Evolutionary conservation across 495 filamentous ascomycete genomes (phyloP).

Genomic region (Aspergillus campestris): DNA sequence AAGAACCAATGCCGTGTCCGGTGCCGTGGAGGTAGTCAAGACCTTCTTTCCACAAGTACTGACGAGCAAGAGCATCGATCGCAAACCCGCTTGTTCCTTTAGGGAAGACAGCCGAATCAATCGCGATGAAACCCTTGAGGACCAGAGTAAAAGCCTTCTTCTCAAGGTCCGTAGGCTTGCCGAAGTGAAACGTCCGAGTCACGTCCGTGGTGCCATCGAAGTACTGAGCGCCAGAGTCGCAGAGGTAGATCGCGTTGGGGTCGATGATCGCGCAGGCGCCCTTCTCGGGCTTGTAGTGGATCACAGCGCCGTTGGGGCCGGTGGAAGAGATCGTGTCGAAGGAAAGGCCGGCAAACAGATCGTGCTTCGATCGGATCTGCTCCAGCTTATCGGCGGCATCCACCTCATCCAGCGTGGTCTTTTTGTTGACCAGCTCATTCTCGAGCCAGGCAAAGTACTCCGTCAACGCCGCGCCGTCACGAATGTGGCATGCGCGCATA

Average conservation of each 20-base stretch:
- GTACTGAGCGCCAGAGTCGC: constrained; percentile 94
- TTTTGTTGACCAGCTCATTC: constrained; percentile 68
- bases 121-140: constrained; percentile 87
- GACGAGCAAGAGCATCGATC: constrained; percentile 79
- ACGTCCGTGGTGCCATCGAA: constrained; percentile 95
- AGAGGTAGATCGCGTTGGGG: constrained; percentile 82
- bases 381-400: constrained; percentile 87
- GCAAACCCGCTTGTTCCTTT: constrained; percentile 93
- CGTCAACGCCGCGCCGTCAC: constrained; percentile 85
- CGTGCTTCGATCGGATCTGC: constrained; percentile 66
- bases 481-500: constrained; percentile 88
- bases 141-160: constrained; percentile 91
- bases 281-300: constrained; percentile 91
- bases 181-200: constrained; percentile 90
- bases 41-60: constrained; percentile 86
- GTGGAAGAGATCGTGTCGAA: constrained; percentile 96
- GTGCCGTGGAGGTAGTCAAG: constrained; percentile 96
- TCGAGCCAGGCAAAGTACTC: constrained; percentile 98
- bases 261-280: constrained; percentile 80
- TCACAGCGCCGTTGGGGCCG: constrained; percentile 89
- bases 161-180: constrained; percentile 75
- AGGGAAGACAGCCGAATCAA: constrained; percentile 84
- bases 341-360: constrained; percentile 82
- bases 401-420: constrained; percentile 74
- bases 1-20: constrained; percentile 93